Conservation (phyloP, 495 filamentous ascomycete genomes). For the Talaromyces wortmannii region DNA sequence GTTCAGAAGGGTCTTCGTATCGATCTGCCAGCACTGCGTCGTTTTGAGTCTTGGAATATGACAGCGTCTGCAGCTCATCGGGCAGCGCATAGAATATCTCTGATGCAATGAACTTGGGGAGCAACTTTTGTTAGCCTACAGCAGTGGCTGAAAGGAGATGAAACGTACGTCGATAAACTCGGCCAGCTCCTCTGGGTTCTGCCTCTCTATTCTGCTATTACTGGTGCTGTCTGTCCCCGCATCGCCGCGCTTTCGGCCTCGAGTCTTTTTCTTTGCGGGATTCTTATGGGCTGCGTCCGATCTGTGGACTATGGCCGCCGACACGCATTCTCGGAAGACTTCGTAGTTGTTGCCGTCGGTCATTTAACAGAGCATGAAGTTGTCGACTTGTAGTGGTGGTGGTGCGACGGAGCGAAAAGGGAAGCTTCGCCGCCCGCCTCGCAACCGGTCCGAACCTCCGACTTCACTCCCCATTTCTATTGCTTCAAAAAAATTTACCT, state of each 20-base stretch:
- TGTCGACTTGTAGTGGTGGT: not conserved
- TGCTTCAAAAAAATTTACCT: no score
- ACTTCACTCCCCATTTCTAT: no score
- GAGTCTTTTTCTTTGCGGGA: slow-evolving; percentile 33
- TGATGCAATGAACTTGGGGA: slow-evolving; percentile 57
- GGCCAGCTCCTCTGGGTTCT: slow-evolving; percentile 58
- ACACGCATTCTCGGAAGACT: slow-evolving; percentile 63
- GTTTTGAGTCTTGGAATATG: slow-evolving; percentile 48
- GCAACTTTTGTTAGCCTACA: slow-evolving; percentile 3
- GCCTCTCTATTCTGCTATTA: slow-evolving; percentile 14
- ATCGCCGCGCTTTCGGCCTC: slow-evolving; percentile 17
- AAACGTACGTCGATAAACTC: slow-evolving; percentile 61
- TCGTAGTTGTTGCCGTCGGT: slow-evolving; percentile 51
- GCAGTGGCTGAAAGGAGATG: not conserved
- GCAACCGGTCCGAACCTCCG: no score
- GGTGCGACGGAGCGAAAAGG: not conserved
- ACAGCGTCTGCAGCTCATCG: slow-evolving; percentile 47
- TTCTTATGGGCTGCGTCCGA: slow-evolving; percentile 33
- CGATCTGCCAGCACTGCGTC: slow-evolving; percentile 34
- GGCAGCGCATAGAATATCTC: slow-evolving; percentile 64
- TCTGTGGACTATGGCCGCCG: slow-evolving; percentile 48
- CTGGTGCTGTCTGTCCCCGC: slow-evolving; percentile 26
- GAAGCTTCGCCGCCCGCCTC: no score
- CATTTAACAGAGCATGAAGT: slow-evolving; percentile 10
- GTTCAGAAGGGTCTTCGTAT: slow-evolving; percentile 44